Evolutionary conservation across 2,329 filamentous ascomycete species (phyloP).

Genomic region (Clarireedia monteithiana): DNA sequence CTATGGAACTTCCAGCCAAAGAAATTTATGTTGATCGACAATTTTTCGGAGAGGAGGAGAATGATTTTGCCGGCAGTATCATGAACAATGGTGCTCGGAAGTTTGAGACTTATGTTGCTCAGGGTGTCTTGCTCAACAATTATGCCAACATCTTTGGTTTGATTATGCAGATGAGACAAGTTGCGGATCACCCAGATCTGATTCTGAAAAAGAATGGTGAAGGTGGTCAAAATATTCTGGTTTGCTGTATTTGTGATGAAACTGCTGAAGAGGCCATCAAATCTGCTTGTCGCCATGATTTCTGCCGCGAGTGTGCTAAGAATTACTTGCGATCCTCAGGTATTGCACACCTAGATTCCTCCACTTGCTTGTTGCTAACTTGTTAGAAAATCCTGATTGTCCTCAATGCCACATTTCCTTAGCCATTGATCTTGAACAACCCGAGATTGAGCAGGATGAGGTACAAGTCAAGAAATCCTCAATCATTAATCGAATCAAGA

Average conservation of each 20-base stretch:
- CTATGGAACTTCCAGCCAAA: conserved; percentile 95
- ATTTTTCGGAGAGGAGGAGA: conserved; percentile 94
- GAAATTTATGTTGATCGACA: conserved; percentile 87
- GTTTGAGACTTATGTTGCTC: conserved; percentile 92
- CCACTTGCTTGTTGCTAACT: conserved; percentile 9
- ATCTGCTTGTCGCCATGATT: conserved; percentile 88
- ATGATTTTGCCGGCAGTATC: conserved; percentile 90
- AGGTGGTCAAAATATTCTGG: conserved; percentile 80
- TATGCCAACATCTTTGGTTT: conserved; percentile 98
- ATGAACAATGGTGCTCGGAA: conserved; percentile 85
- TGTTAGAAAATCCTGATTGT: conserved; percentile 57
- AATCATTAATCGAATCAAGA: conserved; percentile 97
- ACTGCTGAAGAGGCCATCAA: conserved; percentile 90
- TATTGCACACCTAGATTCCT: conserved; percentile 33
- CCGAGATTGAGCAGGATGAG: conserved; percentile 89
- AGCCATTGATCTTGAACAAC: conserved; percentile 87
- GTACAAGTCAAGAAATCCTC: conserved; percentile 83
- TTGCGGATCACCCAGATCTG: conserved; percentile 91
- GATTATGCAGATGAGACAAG: conserved; percentile 99
- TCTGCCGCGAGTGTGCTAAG: conserved; percentile 74
- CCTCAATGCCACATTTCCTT: conserved; percentile 87
- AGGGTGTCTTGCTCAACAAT: conserved; percentile 91
- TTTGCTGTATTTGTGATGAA: conserved; percentile 95
- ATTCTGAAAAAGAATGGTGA: conserved; percentile 82
- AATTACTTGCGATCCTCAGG: conserved; percentile 75